Conservation (phyloP, 1,284 basidiomycete genomes). For the Rhodofomes roseus region DNA sequence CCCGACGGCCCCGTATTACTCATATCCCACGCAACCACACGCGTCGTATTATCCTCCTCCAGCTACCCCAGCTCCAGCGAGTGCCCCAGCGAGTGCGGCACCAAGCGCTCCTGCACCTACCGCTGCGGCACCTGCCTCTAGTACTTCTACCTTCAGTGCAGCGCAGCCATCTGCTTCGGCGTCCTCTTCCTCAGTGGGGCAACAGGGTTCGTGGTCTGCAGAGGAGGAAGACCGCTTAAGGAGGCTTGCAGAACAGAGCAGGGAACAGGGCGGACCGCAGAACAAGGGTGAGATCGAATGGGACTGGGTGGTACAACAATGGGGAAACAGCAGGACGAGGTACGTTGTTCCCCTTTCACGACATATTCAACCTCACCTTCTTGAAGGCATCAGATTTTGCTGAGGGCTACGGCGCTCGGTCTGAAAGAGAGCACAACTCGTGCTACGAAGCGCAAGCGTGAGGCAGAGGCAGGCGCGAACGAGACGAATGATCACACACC, state of each 20-base stretch:
- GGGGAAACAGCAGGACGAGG: constrained; percentile 70
- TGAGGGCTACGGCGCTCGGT: constrained; percentile 71
- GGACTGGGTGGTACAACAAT: constrained; percentile 70
- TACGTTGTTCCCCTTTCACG: constrained; percentile 25
- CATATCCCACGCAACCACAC: constrained; percentile 34
- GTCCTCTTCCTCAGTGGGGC: constrained; percentile 38
- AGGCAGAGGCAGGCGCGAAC: constrained; percentile 32
- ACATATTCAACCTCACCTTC: not conserved
- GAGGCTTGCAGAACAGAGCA: constrained; percentile 63
- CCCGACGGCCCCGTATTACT: constrained; percentile 57
- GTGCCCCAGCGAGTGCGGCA: constrained; percentile 19
- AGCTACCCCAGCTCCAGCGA: constrained; percentile 10
- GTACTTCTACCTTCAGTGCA: constrained; percentile 31
- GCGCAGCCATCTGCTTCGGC: constrained; percentile 27
- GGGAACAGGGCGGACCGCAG: constrained; percentile 32
- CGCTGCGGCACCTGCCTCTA: constrained; percentile 29
- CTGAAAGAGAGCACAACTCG: constrained; percentile 70
- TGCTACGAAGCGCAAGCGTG: constrained; percentile 58
- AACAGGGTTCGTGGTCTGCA: constrained; percentile 72
- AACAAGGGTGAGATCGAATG: constrained; percentile 62
- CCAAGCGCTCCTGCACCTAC: constrained; percentile 16
- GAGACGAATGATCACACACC: constrained; percentile 27
- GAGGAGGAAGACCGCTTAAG: constrained; percentile 67
- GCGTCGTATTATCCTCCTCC: constrained; percentile 35
- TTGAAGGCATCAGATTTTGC: constrained; percentile 68